Conservation (phyloP, 169 alveolate genomes). For the Babesia ovis region DNA sequence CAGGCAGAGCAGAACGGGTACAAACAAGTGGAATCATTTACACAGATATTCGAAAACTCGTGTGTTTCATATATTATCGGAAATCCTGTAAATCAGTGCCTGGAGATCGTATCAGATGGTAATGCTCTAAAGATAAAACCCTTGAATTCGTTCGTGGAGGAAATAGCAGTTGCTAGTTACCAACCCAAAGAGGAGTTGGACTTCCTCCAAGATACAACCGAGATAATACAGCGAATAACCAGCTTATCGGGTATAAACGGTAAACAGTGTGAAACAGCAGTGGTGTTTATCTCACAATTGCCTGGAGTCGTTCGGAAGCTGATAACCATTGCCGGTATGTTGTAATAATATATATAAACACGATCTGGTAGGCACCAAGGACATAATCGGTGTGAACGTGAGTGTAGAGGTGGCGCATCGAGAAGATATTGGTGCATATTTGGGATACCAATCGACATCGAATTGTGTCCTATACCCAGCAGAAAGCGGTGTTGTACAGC, state of each 20-base stretch:
- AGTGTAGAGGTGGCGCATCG: neutral
- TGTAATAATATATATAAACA: too few species aligned
- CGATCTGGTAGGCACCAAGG: neutral
- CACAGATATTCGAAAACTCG: neutral
- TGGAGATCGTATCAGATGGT: neutral
- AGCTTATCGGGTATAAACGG: neutral
- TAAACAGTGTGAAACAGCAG: neutral
- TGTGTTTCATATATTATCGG: neutral
- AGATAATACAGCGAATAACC: neutral
- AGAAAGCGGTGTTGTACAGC: conserved; percentile 7
- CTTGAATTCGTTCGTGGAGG: conserved; percentile 3
- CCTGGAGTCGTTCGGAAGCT: neutral
- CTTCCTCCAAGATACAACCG: neutral
- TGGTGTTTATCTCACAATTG: neutral
- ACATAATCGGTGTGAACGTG: neutral
- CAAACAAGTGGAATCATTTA: neutral
- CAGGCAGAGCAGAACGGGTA: neutral
- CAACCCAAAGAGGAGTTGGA: neutral
- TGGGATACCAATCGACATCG: neutral
- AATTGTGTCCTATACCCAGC: conserved; percentile 2
- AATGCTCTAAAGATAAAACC: neutral
- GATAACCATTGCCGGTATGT: conserved; percentile 11
- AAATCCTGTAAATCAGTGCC: neutral
- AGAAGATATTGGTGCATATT: neutral
- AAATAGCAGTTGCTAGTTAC: conserved; percentile 18